Conservation (phyloP, 106 monocot genomes). For the Platanthera zijinensis region DNA sequence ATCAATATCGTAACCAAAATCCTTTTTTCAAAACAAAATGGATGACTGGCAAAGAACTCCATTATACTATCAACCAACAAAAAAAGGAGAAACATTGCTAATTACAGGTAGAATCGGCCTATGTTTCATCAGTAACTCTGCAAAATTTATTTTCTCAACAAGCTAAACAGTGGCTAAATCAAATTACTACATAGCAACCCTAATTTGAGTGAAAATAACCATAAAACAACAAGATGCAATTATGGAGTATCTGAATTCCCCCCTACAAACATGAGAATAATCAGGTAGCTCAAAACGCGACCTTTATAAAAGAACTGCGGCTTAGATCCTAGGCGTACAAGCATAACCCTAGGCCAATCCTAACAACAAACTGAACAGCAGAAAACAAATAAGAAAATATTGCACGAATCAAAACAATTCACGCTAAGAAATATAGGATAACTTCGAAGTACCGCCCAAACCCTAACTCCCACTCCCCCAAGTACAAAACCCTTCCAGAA, state of each 20-base stretch:
- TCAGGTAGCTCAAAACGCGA: background rate
- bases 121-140: background rate
- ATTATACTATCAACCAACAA: no score
- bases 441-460: background rate
- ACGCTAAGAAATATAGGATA: background rate
- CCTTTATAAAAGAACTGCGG: background rate
- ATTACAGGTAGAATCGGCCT: background rate
- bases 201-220: background rate
- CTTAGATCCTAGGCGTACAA: background rate
- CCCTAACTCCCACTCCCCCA: constrained; percentile 4
- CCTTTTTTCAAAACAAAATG: background rate
- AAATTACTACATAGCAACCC: background rate
- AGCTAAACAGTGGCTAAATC: background rate
- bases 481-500: background rate
- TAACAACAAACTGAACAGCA: background rate
- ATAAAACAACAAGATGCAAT: background rate
- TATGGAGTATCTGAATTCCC: background rate
- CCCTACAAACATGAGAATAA: background rate
- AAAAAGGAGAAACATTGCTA: background rate
- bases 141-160: background rate
- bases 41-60: background rate
- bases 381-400: background rate
- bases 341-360: background rate
- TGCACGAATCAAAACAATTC: background rate
- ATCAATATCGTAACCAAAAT: background rate